Conservation (phyloP, 1,139 yeast genomes). For the Geotrichum europaeum region DNA sequence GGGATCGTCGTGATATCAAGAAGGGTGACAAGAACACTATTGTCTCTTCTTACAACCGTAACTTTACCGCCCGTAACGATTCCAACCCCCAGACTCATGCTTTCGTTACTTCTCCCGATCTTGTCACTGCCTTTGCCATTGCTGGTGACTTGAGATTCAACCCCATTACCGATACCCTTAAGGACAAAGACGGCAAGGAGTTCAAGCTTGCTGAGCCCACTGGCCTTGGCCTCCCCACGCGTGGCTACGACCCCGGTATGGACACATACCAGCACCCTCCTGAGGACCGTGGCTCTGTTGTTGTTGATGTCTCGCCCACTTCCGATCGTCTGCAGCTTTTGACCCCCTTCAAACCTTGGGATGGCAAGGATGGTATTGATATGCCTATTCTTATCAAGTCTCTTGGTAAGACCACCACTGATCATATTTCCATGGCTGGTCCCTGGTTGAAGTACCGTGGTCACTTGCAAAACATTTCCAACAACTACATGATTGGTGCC, state of each 20-base stretch:
- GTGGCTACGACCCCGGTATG: constrained; percentile 46
- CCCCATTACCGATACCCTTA: constrained; percentile 74
- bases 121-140: constrained; percentile 94
- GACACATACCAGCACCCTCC: constrained; percentile 49
- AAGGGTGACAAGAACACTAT: constrained; percentile 72
- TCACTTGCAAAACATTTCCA: constrained; percentile 88
- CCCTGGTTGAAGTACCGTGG: constrained; percentile 99
- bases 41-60: constrained; percentile 92
- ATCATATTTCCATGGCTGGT: constrained; percentile 98
- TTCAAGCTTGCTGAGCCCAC: constrained; percentile 71
- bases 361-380: constrained; percentile 64
- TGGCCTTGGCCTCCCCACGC: constrained; percentile 78
- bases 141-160: constrained; percentile 86
- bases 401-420: constrained; percentile 97
- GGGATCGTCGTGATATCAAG: constrained; percentile 60
- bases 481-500: constrained; percentile 95
- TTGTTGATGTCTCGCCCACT: constrained; percentile 64
- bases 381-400: constrained; percentile 79
- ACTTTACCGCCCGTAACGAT: constrained; percentile 94
- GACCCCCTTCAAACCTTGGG: constrained; percentile 84
- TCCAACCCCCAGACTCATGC: constrained; percentile 97
- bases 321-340: constrained; percentile 78
- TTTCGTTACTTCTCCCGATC: constrained; percentile 92
- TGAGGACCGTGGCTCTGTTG: constrained; percentile 47
- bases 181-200: constrained; percentile 54